These are phyloP conservation scores for Thinopyrum elongatum DNA, from an alignment of 176 grass and related monocot species.

Conservation along the genomic window DNA sequence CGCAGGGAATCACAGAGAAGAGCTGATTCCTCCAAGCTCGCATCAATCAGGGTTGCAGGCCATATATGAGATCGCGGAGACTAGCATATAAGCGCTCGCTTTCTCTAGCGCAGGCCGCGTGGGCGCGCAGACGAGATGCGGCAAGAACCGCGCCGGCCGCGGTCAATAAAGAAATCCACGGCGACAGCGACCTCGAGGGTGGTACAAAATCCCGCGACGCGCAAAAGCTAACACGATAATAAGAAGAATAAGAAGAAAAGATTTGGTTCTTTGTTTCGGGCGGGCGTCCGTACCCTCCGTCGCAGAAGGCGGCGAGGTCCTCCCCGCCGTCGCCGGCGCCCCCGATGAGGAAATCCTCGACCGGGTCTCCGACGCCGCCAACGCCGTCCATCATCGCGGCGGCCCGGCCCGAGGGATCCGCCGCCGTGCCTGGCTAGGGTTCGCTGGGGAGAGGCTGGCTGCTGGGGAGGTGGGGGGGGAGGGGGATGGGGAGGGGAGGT, in stretches of 20 bases:
- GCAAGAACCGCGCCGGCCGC: neutral
- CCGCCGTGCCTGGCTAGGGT: slow-evolving; percentile 16
- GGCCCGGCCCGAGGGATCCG: neutral
- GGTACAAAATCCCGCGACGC: slow-evolving; percentile 14
- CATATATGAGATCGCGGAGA: neutral
- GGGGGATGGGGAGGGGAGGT: neutral
- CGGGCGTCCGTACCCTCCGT: slow-evolving; percentile 40
- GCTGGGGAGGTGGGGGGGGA: neutral
- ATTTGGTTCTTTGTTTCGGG: neutral
- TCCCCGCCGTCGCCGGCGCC: slow-evolving; percentile 10
- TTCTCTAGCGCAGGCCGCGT: neutral
- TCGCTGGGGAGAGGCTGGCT: neutral
- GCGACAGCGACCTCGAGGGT: slow-evolving; percentile 18
- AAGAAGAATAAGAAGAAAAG: neutral
- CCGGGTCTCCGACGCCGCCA: neutral
- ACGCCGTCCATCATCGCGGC: slow-evolving; percentile 19
- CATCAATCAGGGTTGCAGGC: neutral
- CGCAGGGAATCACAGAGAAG: neutral
- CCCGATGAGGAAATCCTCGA: slow-evolving; percentile 38
- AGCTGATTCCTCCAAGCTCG: too few relatives aligned
- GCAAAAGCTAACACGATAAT: neutral
- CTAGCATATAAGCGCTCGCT: neutral
- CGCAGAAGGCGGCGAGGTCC: slow-evolving; percentile 46
- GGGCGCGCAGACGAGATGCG: neutral
- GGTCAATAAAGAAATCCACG: neutral